Evolutionary conservation across 371 early-diverging fungal species (phyloP).

Genomic region (Choanephora cucurbitarum): DNA sequence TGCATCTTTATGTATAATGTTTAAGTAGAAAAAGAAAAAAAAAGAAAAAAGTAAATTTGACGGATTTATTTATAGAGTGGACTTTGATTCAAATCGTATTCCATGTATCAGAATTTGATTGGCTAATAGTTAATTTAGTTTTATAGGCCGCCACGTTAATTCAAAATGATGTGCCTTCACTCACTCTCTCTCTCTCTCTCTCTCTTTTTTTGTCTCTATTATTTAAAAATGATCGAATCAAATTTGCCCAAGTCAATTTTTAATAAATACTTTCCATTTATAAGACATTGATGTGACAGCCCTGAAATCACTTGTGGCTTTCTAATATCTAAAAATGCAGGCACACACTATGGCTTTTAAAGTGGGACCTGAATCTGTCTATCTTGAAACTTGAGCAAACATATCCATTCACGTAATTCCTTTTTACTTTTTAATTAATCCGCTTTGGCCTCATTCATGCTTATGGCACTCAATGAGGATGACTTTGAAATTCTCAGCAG

Average conservation of each 20-base stretch:
- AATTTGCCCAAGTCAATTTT: slow-evolving; percentile 27
- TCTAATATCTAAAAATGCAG: too few species aligned
- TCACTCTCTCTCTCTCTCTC: not conserved
- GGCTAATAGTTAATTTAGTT: slow-evolving; percentile 28
- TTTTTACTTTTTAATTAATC: too few species aligned
- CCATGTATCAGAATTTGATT: slow-evolving; percentile 48
- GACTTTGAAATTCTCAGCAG: too few species aligned
- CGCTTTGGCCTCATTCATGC: too few species aligned
- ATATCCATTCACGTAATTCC: too few species aligned
- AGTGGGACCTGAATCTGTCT: too few species aligned
- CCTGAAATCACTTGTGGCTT: too few species aligned
- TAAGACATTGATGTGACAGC: too few species aligned
- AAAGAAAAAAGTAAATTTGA: slow-evolving; percentile 4
- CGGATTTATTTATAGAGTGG: slow-evolving; percentile 13
- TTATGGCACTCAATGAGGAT: too few species aligned
- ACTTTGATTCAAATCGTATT: slow-evolving; percentile 15
- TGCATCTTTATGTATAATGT: slow-evolving; percentile 33
- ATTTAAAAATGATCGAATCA: slow-evolving; percentile 23
- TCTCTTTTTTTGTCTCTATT: not conserved
- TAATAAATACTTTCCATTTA: too few species aligned
- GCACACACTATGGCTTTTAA: too few species aligned
- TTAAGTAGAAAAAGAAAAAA: slow-evolving; percentile 27
- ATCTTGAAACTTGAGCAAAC: too few species aligned
- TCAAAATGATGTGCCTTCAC: not conserved
- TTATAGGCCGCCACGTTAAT: slow-evolving; percentile 11